phyloP scores from a whole-genome alignment of 768 basidiomycete genomes.

The Mrakia hoshinonis region DNA sequence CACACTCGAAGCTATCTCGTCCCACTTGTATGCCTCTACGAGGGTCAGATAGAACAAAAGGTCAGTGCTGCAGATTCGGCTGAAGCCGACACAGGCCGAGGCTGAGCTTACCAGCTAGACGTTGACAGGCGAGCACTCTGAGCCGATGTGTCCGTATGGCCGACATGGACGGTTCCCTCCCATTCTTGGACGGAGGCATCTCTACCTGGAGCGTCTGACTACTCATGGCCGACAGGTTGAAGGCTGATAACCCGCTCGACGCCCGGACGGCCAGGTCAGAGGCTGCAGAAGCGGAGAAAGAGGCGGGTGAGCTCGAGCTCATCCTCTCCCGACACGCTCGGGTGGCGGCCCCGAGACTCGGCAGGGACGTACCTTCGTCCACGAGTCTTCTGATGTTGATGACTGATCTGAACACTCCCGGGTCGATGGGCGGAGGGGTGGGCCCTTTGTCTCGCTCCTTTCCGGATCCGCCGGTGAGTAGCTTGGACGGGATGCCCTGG shows the following conservation, averaged over 20 bases:
- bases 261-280: slow-evolving; percentile 81
- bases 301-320: neutral
- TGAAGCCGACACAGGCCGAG: slow-evolving; percentile 47
- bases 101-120: slow-evolving; percentile 12
- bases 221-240: slow-evolving; percentile 61
- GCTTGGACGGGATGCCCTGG: slow-evolving; percentile 30
- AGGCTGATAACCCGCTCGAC: slow-evolving; percentile 69
- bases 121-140: slow-evolving; percentile 68
- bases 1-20: slow-evolving; percentile 85
- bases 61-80: neutral
- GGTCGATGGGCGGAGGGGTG: slow-evolving; percentile 77
- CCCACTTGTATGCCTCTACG: slow-evolving; percentile 72
- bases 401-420: slow-evolving; percentile 73
- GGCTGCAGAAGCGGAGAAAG: slow-evolving; percentile 42
- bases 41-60: neutral
- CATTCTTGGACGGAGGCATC: slow-evolving; percentile 36
- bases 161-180: slow-evolving; percentile 72
- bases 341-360: too few relatives aligned
- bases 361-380: slow-evolving; percentile 49
- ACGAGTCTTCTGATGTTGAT: slow-evolving; percentile 67
- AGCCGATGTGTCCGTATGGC: slow-evolving; percentile 73
- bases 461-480: slow-evolving; percentile 38
- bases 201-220: slow-evolving; percentile 34
- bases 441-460: slow-evolving; percentile 38
- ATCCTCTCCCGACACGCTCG: neutral